A percentile compares a stretch with the other conserved stretches of the same genome.
Evolutionary conservation across 495 filamentous ascomycete genomes (phyloP).

Genomic region (Lasiosphaeriaceae sp.): DNA sequence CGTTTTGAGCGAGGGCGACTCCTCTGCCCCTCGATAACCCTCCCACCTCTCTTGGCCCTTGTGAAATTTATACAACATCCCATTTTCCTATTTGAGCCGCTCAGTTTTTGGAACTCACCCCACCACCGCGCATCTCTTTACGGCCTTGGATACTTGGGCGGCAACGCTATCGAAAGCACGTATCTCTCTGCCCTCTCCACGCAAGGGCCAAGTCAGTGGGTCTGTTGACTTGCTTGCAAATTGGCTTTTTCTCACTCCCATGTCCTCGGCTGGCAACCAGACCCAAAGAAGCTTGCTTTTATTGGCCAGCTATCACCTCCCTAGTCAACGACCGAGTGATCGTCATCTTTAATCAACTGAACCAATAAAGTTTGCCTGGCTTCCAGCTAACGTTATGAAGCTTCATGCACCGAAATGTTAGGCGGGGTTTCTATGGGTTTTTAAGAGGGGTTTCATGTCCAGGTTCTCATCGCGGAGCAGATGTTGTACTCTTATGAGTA

Average conservation of each 20-base stretch:
- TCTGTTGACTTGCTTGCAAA: not conserved
- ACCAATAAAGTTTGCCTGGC: not conserved
- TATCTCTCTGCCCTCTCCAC: not conserved
- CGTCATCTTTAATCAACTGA: not conserved
- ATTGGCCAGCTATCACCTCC: not conserved
- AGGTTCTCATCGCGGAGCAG: not conserved
- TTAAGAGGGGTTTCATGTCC: not conserved
- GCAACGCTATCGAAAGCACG: not conserved
- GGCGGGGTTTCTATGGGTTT: not conserved
- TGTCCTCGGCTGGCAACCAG: not conserved
- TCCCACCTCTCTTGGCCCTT: not conserved
- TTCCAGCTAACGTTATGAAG: not conserved
- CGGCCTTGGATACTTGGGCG: not conserved
- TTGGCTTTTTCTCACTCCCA: not conserved
- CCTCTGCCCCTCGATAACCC: not conserved
- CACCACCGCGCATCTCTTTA: not conserved
- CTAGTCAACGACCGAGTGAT: not conserved
- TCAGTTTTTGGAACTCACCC: not conserved
- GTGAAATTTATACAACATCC: conserved; percentile 1
- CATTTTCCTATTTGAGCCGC: not conserved
- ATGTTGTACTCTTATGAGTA: not conserved
- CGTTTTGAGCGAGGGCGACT: not conserved
- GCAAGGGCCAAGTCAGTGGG: not conserved
- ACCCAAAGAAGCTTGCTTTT: not conserved
- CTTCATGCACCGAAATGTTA: not conserved